Base-by-base conservation (phyloP, 2,329 filamentous ascomycete genomes). In the Ophiosphaerella narmari region DNA sequence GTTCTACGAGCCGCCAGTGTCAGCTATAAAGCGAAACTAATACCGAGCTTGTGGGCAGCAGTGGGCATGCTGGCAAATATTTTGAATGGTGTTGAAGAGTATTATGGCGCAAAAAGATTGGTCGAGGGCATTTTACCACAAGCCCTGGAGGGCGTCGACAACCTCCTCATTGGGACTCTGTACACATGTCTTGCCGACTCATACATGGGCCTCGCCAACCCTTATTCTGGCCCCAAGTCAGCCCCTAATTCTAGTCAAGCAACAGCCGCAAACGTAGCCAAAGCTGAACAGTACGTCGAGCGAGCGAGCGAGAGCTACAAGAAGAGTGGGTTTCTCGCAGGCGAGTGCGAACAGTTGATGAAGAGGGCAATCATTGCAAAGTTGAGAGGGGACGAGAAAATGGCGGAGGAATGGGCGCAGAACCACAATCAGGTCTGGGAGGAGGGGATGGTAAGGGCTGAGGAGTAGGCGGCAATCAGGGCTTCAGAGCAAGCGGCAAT, bases 311-410 rank as follows among this genome's bases (percentile, higher is more conserved):
- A 71, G 41, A 68, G 73, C 54, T 95, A 84, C 68, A 82, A 85
- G 36, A 80, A 78, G 39, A 77, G 90, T 12, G 85, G 89, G 66
- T 89, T 89, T 67, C 75, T 86, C 12, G 75, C 78, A n/a, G 85
- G 85, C 46, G 87, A 90, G 73, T 87, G 89, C 65, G 88, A 91
- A 72, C 86, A 89, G 78, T 82, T 92, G 75, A 87, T 88, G 16
- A 94, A 94, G 78, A 92, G 90, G 74, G 87, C 89, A 3, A 86
- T 86, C 43, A 82, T 95, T 43, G 88, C 90, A 78, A 85, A 86
- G 70, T 76, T 87, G 39, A 79, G 83, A 7, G 89, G 69, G 1
- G 66, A 73, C 38, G 67, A 70, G 43, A 66, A 62, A 48, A 36
- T 71, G 37, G 68, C 70, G 1, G 68, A 70, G 46, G 70, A 73